Percentiles rank a stretch among this genome's conserved stretches.
Evolutionary conservation across 106 monocot genomes (phyloP).

Genomic region (Agapanthus africanus): DNA sequence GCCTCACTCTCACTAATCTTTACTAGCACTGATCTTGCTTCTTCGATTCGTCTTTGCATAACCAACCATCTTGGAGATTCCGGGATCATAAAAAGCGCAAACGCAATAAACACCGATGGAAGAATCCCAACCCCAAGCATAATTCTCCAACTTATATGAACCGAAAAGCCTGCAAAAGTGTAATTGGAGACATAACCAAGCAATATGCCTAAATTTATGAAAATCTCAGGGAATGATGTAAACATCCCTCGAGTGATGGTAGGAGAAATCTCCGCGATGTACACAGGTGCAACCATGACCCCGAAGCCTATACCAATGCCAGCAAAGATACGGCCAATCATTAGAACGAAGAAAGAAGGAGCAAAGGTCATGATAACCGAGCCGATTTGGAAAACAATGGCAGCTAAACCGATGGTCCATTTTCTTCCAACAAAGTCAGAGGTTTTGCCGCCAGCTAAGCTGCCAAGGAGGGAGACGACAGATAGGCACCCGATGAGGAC

Average conservation of each 20-base stretch:
- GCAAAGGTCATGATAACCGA: conserved; percentile 76
- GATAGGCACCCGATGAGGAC: conserved; percentile 81
- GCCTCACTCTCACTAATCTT: conserved; percentile 49
- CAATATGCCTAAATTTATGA: conserved; percentile 88
- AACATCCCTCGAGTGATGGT: conserved; percentile 63
- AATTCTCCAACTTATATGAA: conserved; percentile 77
- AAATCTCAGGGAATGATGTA: conserved; percentile 95
- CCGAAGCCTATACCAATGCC: conserved; percentile 94
- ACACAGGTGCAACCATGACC: conserved; percentile 90
- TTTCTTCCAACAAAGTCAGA: conserved; percentile 83
- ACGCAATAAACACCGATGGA: conserved; percentile 77
- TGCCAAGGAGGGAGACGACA: conserved; percentile 77
- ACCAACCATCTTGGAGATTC: conserved; percentile 98
- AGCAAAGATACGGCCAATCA: conserved; percentile 75
- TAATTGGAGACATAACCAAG: conserved; percentile 95
- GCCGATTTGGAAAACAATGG: conserved; percentile 76
- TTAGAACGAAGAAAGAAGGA: conserved; percentile 60
- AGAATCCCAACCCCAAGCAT: conserved; percentile 96
- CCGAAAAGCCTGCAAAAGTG: conserved; percentile 71
- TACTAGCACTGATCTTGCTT: conserved; percentile 60
- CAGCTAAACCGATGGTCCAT: conserved; percentile 92
- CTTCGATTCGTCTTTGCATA: conserved; percentile 61
- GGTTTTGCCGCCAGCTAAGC: conserved; percentile 70
- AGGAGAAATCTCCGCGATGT: conserved; percentile 96
- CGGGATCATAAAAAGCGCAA: conserved; percentile 74